Evolutionary conservation across 169 alveolate genomes (phyloP).

Genomic region (Plasmodium relictum): DNA sequence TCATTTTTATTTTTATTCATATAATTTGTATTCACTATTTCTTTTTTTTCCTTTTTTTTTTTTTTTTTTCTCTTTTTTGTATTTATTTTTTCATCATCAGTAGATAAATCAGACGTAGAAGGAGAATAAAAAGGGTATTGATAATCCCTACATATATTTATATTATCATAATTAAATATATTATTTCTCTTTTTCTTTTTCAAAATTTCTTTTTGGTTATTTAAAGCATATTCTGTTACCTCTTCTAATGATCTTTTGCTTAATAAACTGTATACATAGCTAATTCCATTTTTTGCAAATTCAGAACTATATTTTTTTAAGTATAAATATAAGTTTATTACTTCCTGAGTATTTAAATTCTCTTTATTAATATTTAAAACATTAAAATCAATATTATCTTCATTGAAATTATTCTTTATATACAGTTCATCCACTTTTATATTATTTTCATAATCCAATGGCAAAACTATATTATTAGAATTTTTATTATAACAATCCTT

Average conservation of each 20-base stretch:
- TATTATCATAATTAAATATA: constrained; percentile 26
- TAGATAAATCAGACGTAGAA: constrained; percentile 38
- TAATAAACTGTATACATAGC: constrained; percentile 28
- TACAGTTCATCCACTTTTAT: neutral
- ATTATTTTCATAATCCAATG: neutral
- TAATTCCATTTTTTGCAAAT: constrained; percentile 18
- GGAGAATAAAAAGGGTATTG: constrained; percentile 77
- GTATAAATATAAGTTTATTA: constrained; percentile 25
- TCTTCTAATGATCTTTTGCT: constrained; percentile 1
- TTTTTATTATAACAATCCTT: neutral
- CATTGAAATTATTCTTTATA: neutral
- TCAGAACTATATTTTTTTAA: constrained; percentile 22
- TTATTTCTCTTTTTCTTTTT: constrained; percentile 25
- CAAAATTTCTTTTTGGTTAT: constrained; percentile 19
- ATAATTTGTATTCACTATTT: constrained; percentile 1
- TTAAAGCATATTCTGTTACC: constrained; percentile 14
- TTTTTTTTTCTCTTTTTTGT: neutral
- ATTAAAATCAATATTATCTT: constrained; percentile 1
- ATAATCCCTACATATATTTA: constrained; percentile 62
- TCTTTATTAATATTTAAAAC: constrained; percentile 22
- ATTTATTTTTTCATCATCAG: constrained; percentile 33
- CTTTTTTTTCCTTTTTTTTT: constrained; percentile 15
- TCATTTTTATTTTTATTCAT: neutral
- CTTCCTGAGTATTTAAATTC: constrained; percentile 31
- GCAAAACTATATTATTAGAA: neutral